A percentile compares a stretch with the other conserved stretches of the same genome.
Evolutionary conservation across 768 basidiomycete genomes (phyloP).

Genomic region (Gelatoporia subvermispora): DNA sequence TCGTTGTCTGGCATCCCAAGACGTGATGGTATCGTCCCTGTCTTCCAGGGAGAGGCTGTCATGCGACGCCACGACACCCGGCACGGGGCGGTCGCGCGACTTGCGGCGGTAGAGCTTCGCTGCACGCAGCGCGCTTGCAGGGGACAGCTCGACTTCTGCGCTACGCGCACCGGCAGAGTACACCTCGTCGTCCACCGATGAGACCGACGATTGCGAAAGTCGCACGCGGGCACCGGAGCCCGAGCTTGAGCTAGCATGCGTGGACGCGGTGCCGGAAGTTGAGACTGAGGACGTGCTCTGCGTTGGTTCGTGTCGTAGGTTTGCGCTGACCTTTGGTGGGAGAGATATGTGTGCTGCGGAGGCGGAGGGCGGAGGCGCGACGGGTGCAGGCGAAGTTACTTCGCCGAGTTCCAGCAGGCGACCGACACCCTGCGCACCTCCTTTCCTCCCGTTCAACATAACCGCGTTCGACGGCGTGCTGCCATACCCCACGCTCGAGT

Average conservation of each 20-base stretch:
- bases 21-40: conserved; percentile 6
- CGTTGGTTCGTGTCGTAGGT: conserved; percentile 13
- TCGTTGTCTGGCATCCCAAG: conserved; percentile 1
- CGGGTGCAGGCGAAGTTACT: conserved; percentile 17
- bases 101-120: conserved; percentile 23
- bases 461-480: conserved; percentile 23
- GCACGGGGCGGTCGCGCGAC: conserved; percentile 20
- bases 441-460: conserved; percentile 57
- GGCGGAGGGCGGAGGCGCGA: conserved; percentile 10
- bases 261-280: conserved; percentile 20
- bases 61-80: conserved; percentile 1
- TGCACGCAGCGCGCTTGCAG: conserved; percentile 10
- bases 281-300: conserved; percentile 31
- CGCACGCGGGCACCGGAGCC: conserved; percentile 18
- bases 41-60: conserved; percentile 22
- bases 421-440: conserved; percentile 56
- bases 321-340: conserved; percentile 6
- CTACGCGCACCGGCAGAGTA: conserved; percentile 32
- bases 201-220: conserved; percentile 41
- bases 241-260: conserved; percentile 21
- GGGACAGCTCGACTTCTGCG: conserved; percentile 15
- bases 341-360: conserved; percentile 8
- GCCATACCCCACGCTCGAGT: neutral
- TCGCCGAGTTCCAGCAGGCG: conserved; percentile 45
- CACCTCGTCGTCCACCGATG: conserved; percentile 39